Conservation (phyloP, 2,329 filamentous ascomycete genomes). For the Hymenoscyphus linearis region DNA sequence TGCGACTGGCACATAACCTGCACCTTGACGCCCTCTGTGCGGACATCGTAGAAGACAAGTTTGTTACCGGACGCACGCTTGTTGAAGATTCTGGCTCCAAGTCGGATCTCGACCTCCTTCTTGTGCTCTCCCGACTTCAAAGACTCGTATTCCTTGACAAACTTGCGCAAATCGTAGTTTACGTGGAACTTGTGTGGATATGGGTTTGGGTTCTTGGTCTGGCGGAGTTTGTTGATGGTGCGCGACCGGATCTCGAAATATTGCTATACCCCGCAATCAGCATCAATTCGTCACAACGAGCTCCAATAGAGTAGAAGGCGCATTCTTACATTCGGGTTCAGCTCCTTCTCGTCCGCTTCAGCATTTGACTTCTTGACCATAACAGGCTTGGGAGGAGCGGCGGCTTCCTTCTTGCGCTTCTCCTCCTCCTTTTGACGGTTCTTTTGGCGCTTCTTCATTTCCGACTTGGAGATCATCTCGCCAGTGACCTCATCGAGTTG, state of each 20-base stretch:
- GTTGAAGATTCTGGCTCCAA: constrained; percentile 86
- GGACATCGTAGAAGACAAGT: constrained; percentile 87
- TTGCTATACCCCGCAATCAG: constrained; percentile 46
- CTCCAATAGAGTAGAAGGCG: constrained; percentile 3
- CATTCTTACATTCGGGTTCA: constrained; percentile 63
- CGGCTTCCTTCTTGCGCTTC: constrained; percentile 80
- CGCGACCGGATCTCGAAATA: constrained; percentile 96
- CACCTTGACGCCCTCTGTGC: constrained; percentile 68
- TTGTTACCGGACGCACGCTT: constrained; percentile 78
- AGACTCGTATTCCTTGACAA: constrained; percentile 69
- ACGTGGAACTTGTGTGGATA: constrained; percentile 94
- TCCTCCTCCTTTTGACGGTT: constrained; percentile 78
- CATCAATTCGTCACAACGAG: not conserved
- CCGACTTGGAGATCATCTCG: constrained; percentile 76
- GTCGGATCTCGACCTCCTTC: constrained; percentile 67
- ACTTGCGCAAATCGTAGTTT: constrained; percentile 76
- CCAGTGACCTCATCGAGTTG: constrained; percentile 90
- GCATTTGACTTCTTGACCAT: constrained; percentile 50
- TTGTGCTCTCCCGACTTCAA: constrained; percentile 84
- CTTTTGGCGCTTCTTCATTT: constrained; percentile 96
- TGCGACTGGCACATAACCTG: constrained; percentile 92
- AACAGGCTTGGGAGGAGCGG: constrained; percentile 54
- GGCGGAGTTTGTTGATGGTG: constrained; percentile 69
- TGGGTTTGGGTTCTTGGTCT: constrained; percentile 70
- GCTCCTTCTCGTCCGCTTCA: constrained; percentile 62